Conservation (phyloP, 495 filamentous ascomycete genomes). For the Aspergillus panamensis region DNA sequence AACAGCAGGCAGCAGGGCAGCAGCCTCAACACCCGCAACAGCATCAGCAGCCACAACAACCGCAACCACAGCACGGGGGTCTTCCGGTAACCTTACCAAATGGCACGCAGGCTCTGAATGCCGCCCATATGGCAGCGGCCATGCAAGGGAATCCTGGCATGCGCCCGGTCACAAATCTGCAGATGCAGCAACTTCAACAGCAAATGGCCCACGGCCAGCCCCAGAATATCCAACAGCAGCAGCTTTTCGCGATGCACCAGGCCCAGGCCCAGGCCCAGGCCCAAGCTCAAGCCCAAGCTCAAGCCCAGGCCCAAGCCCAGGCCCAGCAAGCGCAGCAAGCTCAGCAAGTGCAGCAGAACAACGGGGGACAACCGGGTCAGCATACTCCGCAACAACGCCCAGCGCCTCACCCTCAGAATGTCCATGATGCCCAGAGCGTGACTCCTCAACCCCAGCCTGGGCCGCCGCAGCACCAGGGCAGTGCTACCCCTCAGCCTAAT, state of each 20-base stretch:
- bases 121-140: conserved; percentile 52
- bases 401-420: conserved; percentile 42
- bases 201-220: conserved; percentile 54
- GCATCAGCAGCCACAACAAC: conserved; percentile 43
- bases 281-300: conserved; percentile 24
- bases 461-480: conserved; percentile 36
- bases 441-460: conserved; percentile 57
- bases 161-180: conserved; percentile 36
- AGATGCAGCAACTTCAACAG: conserved; percentile 49
- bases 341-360: conserved; percentile 44
- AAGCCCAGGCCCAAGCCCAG: conserved; percentile 35
- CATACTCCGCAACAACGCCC: conserved; percentile 47
- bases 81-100: conserved; percentile 56
- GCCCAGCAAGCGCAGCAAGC: conserved; percentile 39
- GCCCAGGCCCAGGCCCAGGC: conserved; percentile 22
- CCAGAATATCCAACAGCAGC: conserved; percentile 48
- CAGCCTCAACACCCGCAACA: conserved; percentile 38
- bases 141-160: conserved; percentile 51
- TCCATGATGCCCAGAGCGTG: conserved; percentile 44
- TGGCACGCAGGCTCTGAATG: conserved; percentile 54
- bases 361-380: conserved; percentile 38
- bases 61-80: conserved; percentile 47
- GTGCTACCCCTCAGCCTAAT: conserved; percentile 50
- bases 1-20: conserved; percentile 14
- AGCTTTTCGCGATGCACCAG: conserved; percentile 41